Conservation (phyloP, 352 stramenopile species). For the Hyaloperonospora brassicae region DNA sequence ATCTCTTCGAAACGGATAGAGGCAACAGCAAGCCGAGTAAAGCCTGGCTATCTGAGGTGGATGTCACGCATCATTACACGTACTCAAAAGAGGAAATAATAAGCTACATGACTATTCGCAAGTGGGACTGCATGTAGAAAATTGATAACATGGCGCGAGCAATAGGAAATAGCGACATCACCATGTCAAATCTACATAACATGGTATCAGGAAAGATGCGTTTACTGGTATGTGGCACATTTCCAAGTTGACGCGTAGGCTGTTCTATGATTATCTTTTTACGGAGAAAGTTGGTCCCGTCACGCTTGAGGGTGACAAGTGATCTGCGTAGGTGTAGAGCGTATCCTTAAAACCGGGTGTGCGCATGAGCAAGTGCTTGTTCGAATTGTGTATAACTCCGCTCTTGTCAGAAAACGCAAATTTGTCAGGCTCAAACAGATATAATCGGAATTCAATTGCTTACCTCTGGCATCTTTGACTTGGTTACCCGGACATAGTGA, state of each 20-base stretch:
- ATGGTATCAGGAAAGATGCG: neutral
- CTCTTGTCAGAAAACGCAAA: neutral
- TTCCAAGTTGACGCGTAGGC: neutral
- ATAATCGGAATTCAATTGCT: neutral
- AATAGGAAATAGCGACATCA: neutral
- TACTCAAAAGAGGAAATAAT: neutral
- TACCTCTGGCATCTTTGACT: too few species aligned
- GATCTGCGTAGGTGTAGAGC: neutral
- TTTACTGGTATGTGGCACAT: neutral
- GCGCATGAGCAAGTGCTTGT: neutral
- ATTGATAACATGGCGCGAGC: neutral
- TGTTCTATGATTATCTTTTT: neutral
- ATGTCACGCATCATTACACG: slow-evolving; percentile 9
- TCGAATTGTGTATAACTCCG: neutral
- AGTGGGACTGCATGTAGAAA: neutral
- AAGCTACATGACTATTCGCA: neutral
- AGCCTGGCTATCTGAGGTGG: slow-evolving; percentile 8
- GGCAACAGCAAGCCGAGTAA: slow-evolving; percentile 3
- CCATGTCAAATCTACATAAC: neutral
- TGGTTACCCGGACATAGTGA: neutral
- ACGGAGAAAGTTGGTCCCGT: neutral
- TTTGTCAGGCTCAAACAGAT: neutral
- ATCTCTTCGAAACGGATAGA: slow-evolving; percentile 1
- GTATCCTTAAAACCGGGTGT: neutral
- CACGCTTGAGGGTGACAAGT: neutral